phyloP scores from a whole-genome alignment of 2,329 filamentous ascomycete genomes.

The Xylaria sp. region DNA sequence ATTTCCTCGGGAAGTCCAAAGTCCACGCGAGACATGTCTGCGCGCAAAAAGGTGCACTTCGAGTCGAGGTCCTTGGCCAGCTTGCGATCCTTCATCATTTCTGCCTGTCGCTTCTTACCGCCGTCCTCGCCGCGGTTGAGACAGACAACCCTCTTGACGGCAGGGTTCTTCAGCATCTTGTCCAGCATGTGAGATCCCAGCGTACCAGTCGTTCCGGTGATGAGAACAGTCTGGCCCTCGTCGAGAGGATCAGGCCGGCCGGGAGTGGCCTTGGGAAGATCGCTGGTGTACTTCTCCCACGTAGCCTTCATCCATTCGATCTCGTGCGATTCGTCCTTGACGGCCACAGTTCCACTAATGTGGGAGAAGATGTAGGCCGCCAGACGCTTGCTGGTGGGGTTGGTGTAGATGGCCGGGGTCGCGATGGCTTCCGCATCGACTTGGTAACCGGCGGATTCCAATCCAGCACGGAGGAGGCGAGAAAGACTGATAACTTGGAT shows the following conservation, averaged over 20 bases:
- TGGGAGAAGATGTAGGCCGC: constrained; percentile 33
- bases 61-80: constrained; percentile 32
- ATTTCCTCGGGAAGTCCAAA: constrained; percentile 42
- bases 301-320: constrained; percentile 32
- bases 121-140: constrained; percentile 45
- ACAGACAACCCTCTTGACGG: constrained; percentile 41
- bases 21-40: constrained; percentile 41
- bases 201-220: constrained; percentile 47
- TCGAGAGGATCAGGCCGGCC: constrained; percentile 30
- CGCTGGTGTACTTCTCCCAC: constrained; percentile 34
- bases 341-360: constrained; percentile 12
- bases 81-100: constrained; percentile 35
- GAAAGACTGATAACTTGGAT: constrained; percentile 38
- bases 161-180: constrained; percentile 30
- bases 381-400: constrained; percentile 35
- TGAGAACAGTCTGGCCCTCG: constrained; percentile 37
- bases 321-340: constrained; percentile 18
- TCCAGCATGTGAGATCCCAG: constrained; percentile 45
- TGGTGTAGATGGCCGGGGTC: constrained; percentile 37
- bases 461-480: constrained; percentile 33
- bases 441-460: constrained; percentile 31
- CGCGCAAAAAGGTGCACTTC: constrained; percentile 44
- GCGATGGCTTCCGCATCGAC: constrained; percentile 34
- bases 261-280: constrained; percentile 25
- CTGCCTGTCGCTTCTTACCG: constrained; percentile 35